Evolutionary conservation across 805 yeast genomes (phyloP).

Genomic region (Candida peoriensis): DNA sequence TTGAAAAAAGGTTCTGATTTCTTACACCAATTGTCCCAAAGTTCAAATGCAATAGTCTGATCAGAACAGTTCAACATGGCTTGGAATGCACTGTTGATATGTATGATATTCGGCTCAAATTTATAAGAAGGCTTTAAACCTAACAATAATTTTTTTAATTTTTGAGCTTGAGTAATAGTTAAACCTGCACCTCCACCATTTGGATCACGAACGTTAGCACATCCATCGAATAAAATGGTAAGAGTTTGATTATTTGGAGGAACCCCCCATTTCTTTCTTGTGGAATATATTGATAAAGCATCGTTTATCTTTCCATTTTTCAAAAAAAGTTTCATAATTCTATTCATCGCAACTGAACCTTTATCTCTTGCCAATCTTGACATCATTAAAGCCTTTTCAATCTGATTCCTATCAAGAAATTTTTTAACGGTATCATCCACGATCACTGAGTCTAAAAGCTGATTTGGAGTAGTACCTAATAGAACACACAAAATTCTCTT

Average conservation of each 20-base stretch:
- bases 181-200: constrained; percentile 20
- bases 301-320: constrained; percentile 35
- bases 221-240: constrained; percentile 42
- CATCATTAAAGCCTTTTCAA: constrained; percentile 49
- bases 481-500: constrained; percentile 45
- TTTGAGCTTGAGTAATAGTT: constrained; percentile 30
- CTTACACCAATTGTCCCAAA: constrained; percentile 29
- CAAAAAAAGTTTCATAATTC: constrained; percentile 48
- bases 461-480: constrained; percentile 54
- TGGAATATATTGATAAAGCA: constrained; percentile 46
- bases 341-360: constrained; percentile 61
- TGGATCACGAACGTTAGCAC: constrained; percentile 28
- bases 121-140: constrained; percentile 24
- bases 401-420: constrained; percentile 44
- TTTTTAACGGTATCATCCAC: constrained; percentile 50
- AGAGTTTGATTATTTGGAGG: constrained; percentile 44
- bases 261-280: constrained; percentile 60
- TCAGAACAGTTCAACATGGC: constrained; percentile 39
- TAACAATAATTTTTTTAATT: constrained; percentile 28
- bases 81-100: constrained; percentile 41
- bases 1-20: constrained; percentile 14
- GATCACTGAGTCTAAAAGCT: constrained; percentile 50
- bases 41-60: constrained; percentile 31
- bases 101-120: constrained; percentile 32
- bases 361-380: constrained; percentile 44